Evolutionary conservation across 306 rosid species (phyloP).

Genomic region (Dryas drummondii): DNA sequence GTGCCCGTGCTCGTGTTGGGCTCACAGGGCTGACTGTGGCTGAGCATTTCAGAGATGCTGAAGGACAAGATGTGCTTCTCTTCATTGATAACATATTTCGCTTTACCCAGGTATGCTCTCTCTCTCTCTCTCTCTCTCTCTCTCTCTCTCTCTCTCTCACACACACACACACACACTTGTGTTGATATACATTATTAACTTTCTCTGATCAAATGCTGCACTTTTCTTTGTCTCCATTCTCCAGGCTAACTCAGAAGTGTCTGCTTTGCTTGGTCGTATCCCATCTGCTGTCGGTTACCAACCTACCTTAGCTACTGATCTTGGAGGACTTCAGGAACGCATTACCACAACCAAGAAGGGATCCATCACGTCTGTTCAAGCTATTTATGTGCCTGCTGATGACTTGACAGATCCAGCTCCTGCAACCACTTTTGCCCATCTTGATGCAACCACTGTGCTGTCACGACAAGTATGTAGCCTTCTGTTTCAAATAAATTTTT

Average conservation of each 20-base stretch:
- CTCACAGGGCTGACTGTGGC: slow-evolving; percentile 94
- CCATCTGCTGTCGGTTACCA: slow-evolving; percentile 99
- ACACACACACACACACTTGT: neutral
- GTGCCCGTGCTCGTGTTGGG: slow-evolving; percentile 99
- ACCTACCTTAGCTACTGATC: slow-evolving; percentile 95
- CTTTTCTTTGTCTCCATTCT: slow-evolving; percentile 2
- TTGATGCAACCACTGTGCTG: slow-evolving; percentile 98
- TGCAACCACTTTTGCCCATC: slow-evolving; percentile 96
- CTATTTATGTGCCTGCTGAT: slow-evolving; percentile 98
- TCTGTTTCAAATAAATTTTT: neutral
- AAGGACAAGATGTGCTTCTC: slow-evolving; percentile 99
- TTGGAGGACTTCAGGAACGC: slow-evolving; percentile 98
- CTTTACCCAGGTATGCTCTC: slow-evolving; percentile 70
- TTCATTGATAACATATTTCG: slow-evolving; percentile 97
- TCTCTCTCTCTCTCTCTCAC: neutral
- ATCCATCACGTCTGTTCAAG: slow-evolving; percentile 97
- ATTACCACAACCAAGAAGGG: slow-evolving; percentile 97
- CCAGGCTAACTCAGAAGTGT: slow-evolving; percentile 98
- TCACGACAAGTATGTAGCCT: slow-evolving; percentile 67
- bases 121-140: too few relatives aligned
- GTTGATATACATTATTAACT: neutral
- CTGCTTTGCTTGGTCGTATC: slow-evolving; percentile 98
- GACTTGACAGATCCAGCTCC: slow-evolving; percentile 99
- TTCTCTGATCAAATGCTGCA: neutral
- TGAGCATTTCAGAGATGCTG: slow-evolving; percentile 96